Conservation (phyloP, 768 basidiomycete genomes). For the Amyloporia xantha region DNA sequence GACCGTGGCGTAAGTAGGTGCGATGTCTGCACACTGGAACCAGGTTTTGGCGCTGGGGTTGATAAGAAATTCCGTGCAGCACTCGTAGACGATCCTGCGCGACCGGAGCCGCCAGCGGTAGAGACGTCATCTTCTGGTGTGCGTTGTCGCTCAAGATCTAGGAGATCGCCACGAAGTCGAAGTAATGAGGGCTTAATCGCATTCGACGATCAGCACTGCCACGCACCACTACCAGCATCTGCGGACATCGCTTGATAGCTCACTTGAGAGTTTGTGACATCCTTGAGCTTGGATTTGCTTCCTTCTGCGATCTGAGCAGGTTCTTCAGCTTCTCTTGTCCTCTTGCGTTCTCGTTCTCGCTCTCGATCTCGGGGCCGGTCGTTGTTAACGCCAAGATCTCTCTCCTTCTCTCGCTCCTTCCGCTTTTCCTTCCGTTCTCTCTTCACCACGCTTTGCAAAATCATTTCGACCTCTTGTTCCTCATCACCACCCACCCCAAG, state of each 20-base stretch:
- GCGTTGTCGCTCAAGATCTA: slow-evolving; percentile 32
- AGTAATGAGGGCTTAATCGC: too few species aligned
- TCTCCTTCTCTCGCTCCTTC: slow-evolving; percentile 25
- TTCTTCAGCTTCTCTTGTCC: slow-evolving; percentile 29
- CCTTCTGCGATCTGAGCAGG: slow-evolving; percentile 27
- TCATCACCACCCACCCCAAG: slow-evolving; percentile 27
- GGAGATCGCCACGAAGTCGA: background rate
- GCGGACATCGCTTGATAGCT: slow-evolving; percentile 27
- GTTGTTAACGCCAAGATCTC: slow-evolving; percentile 23
- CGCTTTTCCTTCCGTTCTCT: slow-evolving; percentile 47
- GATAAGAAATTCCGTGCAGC: slow-evolving; percentile 35
- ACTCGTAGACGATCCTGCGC: slow-evolving; percentile 23
- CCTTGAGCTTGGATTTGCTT: slow-evolving; percentile 49
- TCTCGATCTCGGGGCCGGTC: slow-evolving; percentile 14
- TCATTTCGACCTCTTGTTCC: slow-evolving; percentile 31
- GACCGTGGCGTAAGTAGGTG: slow-evolving; percentile 45
- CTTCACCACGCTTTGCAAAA: slow-evolving; percentile 31
- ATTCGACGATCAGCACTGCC: background rate
- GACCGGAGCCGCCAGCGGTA: slow-evolving; percentile 28
- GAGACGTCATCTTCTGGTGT: slow-evolving; percentile 31
- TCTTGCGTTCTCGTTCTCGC: slow-evolving; percentile 34
- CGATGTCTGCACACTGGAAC: slow-evolving; percentile 22
- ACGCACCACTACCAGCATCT: slow-evolving; percentile 33
- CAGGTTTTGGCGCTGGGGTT: slow-evolving; percentile 30
- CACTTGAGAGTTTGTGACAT: slow-evolving; percentile 55